Percentiles rank a stretch among this genome's conserved stretches.
Evolutionary conservation across 2,329 filamentous ascomycete genomes (phyloP).

Genomic region (Aspergillus sclerotialis): DNA sequence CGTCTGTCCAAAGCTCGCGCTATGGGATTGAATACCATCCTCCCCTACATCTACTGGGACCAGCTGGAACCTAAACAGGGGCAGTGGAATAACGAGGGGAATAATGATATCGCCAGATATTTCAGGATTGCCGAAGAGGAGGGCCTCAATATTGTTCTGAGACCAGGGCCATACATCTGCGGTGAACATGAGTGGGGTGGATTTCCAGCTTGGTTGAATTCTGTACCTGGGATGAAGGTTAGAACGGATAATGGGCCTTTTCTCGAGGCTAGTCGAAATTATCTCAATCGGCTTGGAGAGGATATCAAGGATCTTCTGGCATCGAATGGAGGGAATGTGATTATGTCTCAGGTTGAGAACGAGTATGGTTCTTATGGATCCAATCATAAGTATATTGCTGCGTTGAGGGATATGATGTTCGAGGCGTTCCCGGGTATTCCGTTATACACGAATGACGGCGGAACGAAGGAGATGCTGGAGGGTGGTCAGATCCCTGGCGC

Average conservation of each 20-base stretch:
- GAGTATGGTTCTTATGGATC: slow-evolving; percentile 46
- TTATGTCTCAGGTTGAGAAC: slow-evolving; percentile 48
- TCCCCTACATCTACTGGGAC: slow-evolving; percentile 48
- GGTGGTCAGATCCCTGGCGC: slow-evolving; percentile 40
- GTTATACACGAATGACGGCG: slow-evolving; percentile 47
- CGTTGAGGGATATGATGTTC: slow-evolving; percentile 37
- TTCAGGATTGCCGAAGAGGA: slow-evolving; percentile 43
- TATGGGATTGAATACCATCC: slow-evolving; percentile 47
- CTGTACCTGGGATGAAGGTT: slow-evolving; percentile 30
- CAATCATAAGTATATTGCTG: slow-evolving; percentile 39
- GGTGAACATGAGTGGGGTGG: slow-evolving; percentile 46
- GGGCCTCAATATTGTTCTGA: slow-evolving; percentile 40
- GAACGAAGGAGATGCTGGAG: slow-evolving; percentile 35
- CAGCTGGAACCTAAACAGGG: slow-evolving; percentile 38
- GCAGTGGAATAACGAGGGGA: slow-evolving; percentile 30
- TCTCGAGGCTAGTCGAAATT: background rate
- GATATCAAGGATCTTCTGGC: slow-evolving; percentile 24
- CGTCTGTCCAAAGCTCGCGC: slow-evolving; percentile 38
- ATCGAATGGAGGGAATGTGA: slow-evolving; percentile 39
- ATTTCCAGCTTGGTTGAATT: slow-evolving; percentile 41
- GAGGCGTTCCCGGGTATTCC: slow-evolving; percentile 34
- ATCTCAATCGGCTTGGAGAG: background rate
- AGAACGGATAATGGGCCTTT: background rate
- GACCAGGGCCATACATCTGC: slow-evolving; percentile 45
- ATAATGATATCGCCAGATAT: slow-evolving; percentile 45